Evolutionary conservation across 169 alveolate genomes (phyloP).

Genomic region (Amoebophrya sp.): DNA sequence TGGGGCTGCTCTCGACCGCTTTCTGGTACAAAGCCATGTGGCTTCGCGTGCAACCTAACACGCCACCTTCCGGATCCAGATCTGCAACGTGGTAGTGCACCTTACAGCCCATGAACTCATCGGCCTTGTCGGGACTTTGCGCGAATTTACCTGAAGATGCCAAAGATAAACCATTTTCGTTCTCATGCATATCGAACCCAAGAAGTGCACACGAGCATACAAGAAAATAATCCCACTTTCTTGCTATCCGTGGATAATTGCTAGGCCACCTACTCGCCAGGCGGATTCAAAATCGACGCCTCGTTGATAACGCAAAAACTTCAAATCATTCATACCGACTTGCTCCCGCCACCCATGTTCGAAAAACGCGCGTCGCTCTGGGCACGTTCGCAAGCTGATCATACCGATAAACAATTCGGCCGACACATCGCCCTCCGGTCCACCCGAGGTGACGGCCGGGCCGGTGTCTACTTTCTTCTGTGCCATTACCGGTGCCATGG

Average conservation of each 20-base stretch:
- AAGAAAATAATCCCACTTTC: no score
- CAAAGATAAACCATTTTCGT: no score
- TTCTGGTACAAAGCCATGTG: constrained; percentile 19
- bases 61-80: constrained; percentile 7
- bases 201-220: no score
- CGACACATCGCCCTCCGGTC: neutral
- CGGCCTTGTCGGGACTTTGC: no score
- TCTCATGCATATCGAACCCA: no score
- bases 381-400: neutral
- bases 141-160: no score
- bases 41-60: neutral
- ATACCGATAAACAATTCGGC: neutral
- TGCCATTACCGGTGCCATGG: no score
- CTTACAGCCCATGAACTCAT: neutral
- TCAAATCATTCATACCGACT: neutral
- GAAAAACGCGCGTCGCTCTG: neutral
- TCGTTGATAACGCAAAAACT: neutral
- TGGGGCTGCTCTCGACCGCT: neutral
- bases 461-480: no score
- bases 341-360: neutral
- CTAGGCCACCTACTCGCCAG: no score
- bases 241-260: no score
- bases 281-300: neutral
- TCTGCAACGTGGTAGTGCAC: neutral
- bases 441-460: no score